phyloP scores from a whole-genome alignment of 129 eudicot species.

The Escallonia herrerae region DNA sequence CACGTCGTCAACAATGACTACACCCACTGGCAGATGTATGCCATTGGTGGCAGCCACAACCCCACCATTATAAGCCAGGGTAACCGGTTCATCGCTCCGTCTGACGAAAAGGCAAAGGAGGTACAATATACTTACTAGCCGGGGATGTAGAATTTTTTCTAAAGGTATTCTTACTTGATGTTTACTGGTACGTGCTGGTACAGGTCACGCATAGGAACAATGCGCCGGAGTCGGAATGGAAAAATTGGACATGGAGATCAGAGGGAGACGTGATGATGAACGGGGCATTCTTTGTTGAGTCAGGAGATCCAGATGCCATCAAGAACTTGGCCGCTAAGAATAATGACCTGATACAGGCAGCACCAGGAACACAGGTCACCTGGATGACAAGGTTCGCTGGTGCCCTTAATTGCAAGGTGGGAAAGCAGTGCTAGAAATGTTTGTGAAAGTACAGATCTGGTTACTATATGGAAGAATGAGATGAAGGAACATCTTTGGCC shows the following conservation, averaged over 20 bases:
- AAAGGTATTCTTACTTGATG: neutral
- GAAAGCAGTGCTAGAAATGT: conserved; percentile 35
- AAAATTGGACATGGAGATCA: conserved; percentile 79
- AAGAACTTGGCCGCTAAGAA: conserved; percentile 9
- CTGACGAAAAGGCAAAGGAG: conserved; percentile 35
- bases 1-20: conserved; percentile 92
- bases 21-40: conserved; percentile 92
- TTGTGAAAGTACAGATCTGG: no score
- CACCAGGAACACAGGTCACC: conserved; percentile 31
- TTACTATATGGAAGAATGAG: no score
- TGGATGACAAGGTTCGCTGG: conserved; percentile 50
- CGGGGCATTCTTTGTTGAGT: conserved; percentile 64
- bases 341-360: conserved; percentile 25
- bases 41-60: conserved; percentile 75
- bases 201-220: conserved; percentile 63
- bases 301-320: conserved; percentile 52
- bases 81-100: conserved; percentile 80
- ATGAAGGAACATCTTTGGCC: no score
- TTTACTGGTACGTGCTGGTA: neutral
- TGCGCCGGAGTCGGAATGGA: conserved; percentile 43
- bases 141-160: no score
- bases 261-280: conserved; percentile 67
- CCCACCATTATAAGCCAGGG: conserved; percentile 93
- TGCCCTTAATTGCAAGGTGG: conserved; percentile 38
- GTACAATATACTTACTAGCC: conserved; percentile 5